Conservation (phyloP, 2,329 filamentous ascomycete species). For the Exophiala alcalophila region DNA sequence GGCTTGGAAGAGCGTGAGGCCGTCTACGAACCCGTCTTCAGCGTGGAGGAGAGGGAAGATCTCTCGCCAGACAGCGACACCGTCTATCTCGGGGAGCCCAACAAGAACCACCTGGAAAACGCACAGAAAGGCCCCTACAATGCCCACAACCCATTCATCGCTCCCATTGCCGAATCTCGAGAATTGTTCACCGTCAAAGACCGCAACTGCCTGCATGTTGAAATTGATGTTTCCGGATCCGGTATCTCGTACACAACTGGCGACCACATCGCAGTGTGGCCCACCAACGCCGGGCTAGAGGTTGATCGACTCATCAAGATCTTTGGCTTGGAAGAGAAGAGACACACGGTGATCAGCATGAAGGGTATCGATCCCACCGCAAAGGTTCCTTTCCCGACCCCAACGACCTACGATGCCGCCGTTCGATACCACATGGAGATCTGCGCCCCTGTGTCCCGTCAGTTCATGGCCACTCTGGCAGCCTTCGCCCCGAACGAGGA, state of each 20-base stretch:
- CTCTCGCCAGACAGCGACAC: constrained; percentile 70
- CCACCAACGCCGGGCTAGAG: constrained; percentile 87
- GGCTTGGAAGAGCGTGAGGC: constrained; percentile 90
- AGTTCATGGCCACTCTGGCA: constrained; percentile 83
- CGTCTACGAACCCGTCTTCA: constrained; percentile 90
- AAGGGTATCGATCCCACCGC: constrained; percentile 92
- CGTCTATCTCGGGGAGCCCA: constrained; percentile 94
- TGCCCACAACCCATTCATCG: constrained; percentile 94
- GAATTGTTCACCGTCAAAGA: constrained; percentile 88
- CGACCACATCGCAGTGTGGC: constrained; percentile 97
- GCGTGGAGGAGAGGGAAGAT: constrained; percentile 71
- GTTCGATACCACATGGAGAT: constrained; percentile 96
- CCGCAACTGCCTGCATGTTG: constrained; percentile 94
- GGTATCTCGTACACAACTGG: constrained; percentile 93
- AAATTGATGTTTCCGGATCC: constrained; percentile 84
- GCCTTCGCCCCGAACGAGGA: constrained; percentile 84
- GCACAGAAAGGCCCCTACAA: constrained; percentile 85
- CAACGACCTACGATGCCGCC: constrained; percentile 92
- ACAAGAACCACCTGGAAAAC: constrained; percentile 90
- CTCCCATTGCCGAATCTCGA: constrained; percentile 83
- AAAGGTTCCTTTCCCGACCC: constrained; percentile 95
- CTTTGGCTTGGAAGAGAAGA: constrained; percentile 72
- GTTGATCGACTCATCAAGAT: constrained; percentile 85
- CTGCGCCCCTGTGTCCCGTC: constrained; percentile 89
- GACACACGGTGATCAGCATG: constrained; percentile 77